Evolutionary conservation across 1,139 yeast genomes (phyloP).

Genomic region (Sugiyamaella xylanicola): DNA sequence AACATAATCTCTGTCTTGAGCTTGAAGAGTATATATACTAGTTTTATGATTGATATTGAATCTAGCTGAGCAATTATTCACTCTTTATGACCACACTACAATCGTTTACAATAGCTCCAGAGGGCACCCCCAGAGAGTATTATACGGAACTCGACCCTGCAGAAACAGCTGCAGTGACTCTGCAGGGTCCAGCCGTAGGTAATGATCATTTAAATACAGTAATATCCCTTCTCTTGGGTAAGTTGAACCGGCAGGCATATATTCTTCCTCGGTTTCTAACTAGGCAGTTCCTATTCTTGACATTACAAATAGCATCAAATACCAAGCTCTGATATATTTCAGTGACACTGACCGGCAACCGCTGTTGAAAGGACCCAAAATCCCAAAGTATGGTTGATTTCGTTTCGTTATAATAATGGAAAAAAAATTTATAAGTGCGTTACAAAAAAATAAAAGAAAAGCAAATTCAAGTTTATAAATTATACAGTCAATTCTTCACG

Average conservation of each 20-base stretch:
- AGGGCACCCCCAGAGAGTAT: not conserved
- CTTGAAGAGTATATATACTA: not conserved
- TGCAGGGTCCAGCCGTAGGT: not conserved
- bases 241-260: not conserved
- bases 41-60: not conserved
- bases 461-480: not conserved
- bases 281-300: slow-evolving; percentile 12
- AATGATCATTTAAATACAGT: slow-evolving; percentile 3
- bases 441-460: not conserved
- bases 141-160: slow-evolving; percentile 1
- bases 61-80: not conserved
- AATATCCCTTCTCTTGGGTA: slow-evolving; percentile 8
- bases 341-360: slow-evolving; percentile 19
- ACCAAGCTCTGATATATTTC: slow-evolving; percentile 16
- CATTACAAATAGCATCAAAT: slow-evolving; percentile 13
- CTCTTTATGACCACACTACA: not conserved
- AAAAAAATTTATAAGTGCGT: not conserved
- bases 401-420: not conserved
- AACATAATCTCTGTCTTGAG: not conserved
- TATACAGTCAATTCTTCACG: not conserved
- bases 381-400: slow-evolving; percentile 9
- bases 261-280: no score
- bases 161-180: not conserved
- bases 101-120: not conserved
- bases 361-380: slow-evolving; percentile 6